Base-by-base conservation (phyloP, 2,329 filamentous ascomycete genomes). In the Beauveria medogensis region DNA sequence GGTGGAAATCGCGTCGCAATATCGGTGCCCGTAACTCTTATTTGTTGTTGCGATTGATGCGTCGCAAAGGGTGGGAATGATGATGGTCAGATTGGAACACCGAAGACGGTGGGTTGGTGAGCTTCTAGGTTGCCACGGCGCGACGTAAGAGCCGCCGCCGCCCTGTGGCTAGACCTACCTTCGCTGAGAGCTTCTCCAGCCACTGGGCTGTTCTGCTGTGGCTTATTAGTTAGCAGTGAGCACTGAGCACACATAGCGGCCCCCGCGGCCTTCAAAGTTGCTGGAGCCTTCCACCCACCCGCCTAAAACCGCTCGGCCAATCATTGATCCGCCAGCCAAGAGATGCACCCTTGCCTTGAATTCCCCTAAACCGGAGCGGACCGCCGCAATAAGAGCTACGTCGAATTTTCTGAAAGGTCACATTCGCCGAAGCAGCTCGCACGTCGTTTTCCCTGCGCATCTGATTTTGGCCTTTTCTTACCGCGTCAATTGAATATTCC, bases 81-180 rank as follows among this genome's bases (percentile, higher is more conserved):
- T 54, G 58, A 48, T 37, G 57, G 57, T 40, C 34, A 59, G 56
- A 52, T 48, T 40, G 34, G 26, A 51, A 47, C 46, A 22, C 26
- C 37, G 26, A 22, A 37, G 34, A 26, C 28, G 34, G 52, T 34
- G 16, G 44, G 52, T 55, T 52, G 54, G 34, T 57, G 51, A 63
- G 59, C 60, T 64, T 69, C 68, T 65, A 73, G 72, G 72, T 73
- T 73, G 71, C 72, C 72, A 71, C 67, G 67, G 67, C 69, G 69
- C 71, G 69, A 72, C 70, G 70, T 72, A 72, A 68, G 63, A 37
- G 54, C 59, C 53, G 51, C 59, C 37, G 22, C 48, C 53, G 40
- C 47, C 52, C 9, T 47, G 58, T 60, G 58, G 58, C 58, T 54
- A 14, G 28, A 30, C 28, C 28, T 24, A 14, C 34, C 41, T 14